A percentile compares a stretch with the other conserved stretches of the same genome.
Evolutionary conservation across 2,329 filamentous ascomycete species (phyloP).

Genomic region (Fusarium dlaminii): DNA sequence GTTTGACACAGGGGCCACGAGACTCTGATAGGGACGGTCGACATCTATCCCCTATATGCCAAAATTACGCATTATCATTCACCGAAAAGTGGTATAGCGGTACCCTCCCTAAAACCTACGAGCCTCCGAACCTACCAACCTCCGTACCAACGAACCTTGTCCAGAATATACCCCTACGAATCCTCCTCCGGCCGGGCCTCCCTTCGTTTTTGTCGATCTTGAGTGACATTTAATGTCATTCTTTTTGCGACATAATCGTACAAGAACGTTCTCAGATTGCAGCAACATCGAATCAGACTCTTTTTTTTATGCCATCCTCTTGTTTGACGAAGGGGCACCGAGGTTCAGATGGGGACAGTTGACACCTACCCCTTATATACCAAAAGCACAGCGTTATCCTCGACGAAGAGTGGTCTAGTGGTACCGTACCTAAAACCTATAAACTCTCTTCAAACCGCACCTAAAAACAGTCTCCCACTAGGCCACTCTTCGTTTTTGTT

Average conservation of each 20-base stretch:
- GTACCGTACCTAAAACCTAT: background rate
- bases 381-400: background rate
- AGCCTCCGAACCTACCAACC: background rate
- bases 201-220: background rate
- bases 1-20: background rate
- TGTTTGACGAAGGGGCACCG: background rate
- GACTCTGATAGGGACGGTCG: too few species aligned
- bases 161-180: background rate
- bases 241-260: too few species aligned
- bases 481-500: background rate
- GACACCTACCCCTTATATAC: background rate
- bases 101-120: background rate
- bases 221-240: background rate
- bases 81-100: background rate
- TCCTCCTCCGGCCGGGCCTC: background rate
- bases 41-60: background rate
- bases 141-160: background rate
- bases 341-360: background rate
- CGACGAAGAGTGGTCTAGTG: slow-evolving; percentile 2
- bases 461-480: background rate
- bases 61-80: background rate
- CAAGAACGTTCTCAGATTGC: too few species aligned
- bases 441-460: background rate
- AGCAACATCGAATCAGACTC: too few species aligned
- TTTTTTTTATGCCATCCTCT: background rate